Evolutionary conservation across 345 rosid species (phyloP).

Genomic region (Eucalyptus pumila): DNA sequence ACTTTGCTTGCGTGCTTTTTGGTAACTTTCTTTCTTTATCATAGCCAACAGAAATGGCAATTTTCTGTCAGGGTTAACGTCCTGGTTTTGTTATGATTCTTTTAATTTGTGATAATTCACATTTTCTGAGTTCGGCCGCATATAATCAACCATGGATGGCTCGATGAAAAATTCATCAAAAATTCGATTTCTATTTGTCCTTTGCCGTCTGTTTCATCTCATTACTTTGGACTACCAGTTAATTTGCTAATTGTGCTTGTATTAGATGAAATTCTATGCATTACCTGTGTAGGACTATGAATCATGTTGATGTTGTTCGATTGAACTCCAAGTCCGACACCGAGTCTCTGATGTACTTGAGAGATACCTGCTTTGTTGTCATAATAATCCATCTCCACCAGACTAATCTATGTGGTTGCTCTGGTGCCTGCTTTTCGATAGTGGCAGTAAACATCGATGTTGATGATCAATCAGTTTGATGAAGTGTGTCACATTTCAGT

Average conservation of each 20-base stretch:
- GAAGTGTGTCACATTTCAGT: not conserved
- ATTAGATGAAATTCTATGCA: not conserved
- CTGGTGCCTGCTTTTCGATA: not conserved
- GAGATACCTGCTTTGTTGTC: not conserved
- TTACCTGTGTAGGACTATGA: not conserved
- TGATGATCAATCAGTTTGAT: not conserved
- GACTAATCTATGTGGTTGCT: not conserved
- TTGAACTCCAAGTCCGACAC: not conserved
- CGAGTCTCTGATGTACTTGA: not conserved
- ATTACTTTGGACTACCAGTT: not conserved
- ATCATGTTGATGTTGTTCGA: not conserved
- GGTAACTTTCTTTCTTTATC: not conserved
- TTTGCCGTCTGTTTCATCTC: not conserved
- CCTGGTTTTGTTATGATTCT: not conserved
- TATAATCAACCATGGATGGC: not conserved
- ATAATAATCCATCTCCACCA: not conserved
- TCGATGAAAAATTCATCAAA: not conserved
- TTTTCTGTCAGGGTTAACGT: not conserved
- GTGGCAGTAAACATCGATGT: not conserved
- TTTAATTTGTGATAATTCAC: not conserved
- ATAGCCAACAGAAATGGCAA: not conserved
- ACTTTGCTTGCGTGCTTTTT: not conserved
- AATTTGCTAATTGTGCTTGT: not conserved
- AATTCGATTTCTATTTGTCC: not conserved
- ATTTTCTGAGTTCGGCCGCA: not conserved